Evolutionary conservation across 1,139 yeast genomes (phyloP), one percentile per base, ranked within the genome.

Genomic region (Lodderomyces beijingensis): DNA sequence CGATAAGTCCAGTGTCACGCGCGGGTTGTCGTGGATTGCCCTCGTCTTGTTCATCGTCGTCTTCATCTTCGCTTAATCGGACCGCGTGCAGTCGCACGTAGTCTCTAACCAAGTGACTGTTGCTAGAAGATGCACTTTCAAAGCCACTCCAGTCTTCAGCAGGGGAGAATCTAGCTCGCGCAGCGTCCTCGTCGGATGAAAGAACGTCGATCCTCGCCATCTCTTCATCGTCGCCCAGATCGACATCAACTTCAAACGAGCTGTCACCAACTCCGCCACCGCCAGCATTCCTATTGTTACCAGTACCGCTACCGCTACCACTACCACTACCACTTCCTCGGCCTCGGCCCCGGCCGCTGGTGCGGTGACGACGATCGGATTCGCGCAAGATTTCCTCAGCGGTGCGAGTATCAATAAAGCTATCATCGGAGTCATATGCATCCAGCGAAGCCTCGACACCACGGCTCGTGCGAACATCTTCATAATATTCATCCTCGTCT

Each of bases 361-460:
- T 43, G n/a, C n/a, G n/a, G n/a, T n/a, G n/a, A n/a, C n/a, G n/a
- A n/a, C n/a, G n/a, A n/a, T n/a, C n/a, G n/a, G n/a, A n/a, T n/a
- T n/a, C n/a, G 10, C 10, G 21, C 19, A 31, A 27, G 14, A 43
- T 38, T 18, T 47, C 34, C 30, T 44, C 15, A 30, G 36, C 23
- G 34, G 34, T 19, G 29, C 58, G 38, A 15, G 46, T 46, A 33
- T 57, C 62, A 10, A 57, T 46, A 44, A 57, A 57, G 39, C 62
- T 56, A 34, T 57, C 62, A 5, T 52, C 52, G 10, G 51, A 44
- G 37, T 57, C 62, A 36, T 57, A 57, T n/a, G 46, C 38, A 29
- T 53, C 45, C 7, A 29, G 39, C n/a, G 39, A 50, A n/a, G 14
- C 15, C 12, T 22, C 25, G 5, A 21, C 32, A 13, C 15, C 27